These are phyloP conservation scores for Wilcoxina mikolae DNA, from an alignment of 495 filamentous ascomycete species.

Conservation along the genomic window DNA sequence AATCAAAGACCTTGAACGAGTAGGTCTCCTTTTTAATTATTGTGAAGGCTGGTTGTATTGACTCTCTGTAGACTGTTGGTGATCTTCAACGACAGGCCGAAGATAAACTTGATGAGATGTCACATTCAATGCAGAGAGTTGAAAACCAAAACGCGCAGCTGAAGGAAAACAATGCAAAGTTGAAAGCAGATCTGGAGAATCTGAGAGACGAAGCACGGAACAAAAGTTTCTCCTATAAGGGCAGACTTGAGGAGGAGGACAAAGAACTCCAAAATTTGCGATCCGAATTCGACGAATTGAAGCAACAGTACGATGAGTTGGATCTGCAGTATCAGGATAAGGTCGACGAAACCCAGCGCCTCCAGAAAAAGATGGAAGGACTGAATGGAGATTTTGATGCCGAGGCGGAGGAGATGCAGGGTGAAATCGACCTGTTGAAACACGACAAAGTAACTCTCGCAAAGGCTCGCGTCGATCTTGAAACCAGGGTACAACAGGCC, in stretches of 20 bases:
- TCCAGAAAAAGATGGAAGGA: slow-evolving; percentile 29
- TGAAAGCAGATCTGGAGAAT: slow-evolving; percentile 31
- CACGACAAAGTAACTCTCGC: slow-evolving; percentile 20
- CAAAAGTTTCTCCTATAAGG: slow-evolving; percentile 62
- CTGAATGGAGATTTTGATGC: slow-evolving; percentile 26
- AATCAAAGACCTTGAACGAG: slow-evolving; percentile 24
- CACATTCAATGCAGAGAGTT: slow-evolving; percentile 20
- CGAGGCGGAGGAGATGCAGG: slow-evolving; percentile 18
- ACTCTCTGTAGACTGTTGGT: slow-evolving; percentile 1
- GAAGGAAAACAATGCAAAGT: slow-evolving; percentile 32
- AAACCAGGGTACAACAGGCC: slow-evolving; percentile 33
- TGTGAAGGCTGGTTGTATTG: not conserved
- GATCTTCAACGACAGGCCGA: slow-evolving; percentile 5
- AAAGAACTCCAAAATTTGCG: slow-evolving; percentile 55
- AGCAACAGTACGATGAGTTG: slow-evolving; percentile 41
- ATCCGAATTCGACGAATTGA: slow-evolving; percentile 36
- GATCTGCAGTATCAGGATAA: slow-evolving; percentile 40
- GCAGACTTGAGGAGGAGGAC: slow-evolving; percentile 46
- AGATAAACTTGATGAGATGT: slow-evolving; percentile 3
- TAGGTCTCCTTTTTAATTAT: slow-evolving; percentile 3
- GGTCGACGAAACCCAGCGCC: slow-evolving; percentile 33
- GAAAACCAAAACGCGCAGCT: slow-evolving; percentile 22
- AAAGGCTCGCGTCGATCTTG: slow-evolving; percentile 18
- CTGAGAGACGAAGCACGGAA: slow-evolving; percentile 64
- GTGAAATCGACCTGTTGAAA: slow-evolving; percentile 13